These are phyloP conservation scores for Tricholoma sp. DNA, from an alignment of 768 basidiomycete species.

Conservation along the genomic window DNA sequence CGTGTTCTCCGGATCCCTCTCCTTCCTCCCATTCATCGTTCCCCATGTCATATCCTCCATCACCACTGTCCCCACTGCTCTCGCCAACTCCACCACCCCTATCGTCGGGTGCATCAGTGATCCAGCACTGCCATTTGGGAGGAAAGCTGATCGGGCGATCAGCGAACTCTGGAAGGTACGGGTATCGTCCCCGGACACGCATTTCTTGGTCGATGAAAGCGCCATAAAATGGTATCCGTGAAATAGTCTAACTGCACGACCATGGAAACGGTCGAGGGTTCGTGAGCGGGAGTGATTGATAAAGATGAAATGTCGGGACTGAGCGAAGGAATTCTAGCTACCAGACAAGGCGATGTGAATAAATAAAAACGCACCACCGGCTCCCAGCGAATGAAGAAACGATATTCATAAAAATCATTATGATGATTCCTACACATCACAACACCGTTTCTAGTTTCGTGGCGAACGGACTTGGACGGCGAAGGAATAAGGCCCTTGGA, in stretches of 20 bases:
- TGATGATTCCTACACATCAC: not conserved
- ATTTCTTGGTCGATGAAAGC: not conserved
- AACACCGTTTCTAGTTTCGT: not conserved
- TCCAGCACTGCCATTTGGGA: not conserved
- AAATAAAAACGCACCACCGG: not conserved
- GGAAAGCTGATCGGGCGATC: not conserved
- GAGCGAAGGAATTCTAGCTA: not conserved
- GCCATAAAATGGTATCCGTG: not conserved
- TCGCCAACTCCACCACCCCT: not conserved
- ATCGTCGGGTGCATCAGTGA: not conserved
- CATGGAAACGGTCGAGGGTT: not conserved
- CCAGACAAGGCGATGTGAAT: not conserved
- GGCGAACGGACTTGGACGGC: not conserved
- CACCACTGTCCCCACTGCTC: not conserved
- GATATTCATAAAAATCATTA: not conserved
- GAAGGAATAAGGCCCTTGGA: not conserved
- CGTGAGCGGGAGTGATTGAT: not conserved
- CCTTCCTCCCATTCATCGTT: not conserved
- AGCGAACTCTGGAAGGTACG: not conserved
- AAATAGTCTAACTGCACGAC: not conserved
- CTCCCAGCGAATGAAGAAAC: conserved; percentile 1
- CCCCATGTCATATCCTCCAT: not conserved
- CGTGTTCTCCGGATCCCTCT: not conserved
- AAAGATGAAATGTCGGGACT: not conserved
- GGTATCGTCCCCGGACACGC: not conserved